Evolutionary conservation across 2,329 filamentous ascomycete genomes (phyloP), one percentile per base, ranked within the genome.

Genomic region (Cladosporium sp.): DNA sequence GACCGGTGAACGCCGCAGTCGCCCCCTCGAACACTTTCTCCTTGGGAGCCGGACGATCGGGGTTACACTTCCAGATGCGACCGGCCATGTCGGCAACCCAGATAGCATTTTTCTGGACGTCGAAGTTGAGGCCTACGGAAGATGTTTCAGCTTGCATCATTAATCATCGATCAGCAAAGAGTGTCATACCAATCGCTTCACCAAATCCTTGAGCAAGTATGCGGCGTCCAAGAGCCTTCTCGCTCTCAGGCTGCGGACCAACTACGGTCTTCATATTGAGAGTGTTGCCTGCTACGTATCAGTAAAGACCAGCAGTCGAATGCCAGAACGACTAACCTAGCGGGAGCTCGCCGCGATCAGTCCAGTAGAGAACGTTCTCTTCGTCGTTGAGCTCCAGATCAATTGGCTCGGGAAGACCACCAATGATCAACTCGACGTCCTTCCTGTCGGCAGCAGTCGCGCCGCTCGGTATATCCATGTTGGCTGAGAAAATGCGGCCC

Each of bases 291-390:
- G 37, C 8, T 40, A 11, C 37, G 37, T 7, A 18, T 14, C 37
- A 40, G 37, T 40, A 40, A 40, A 40, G 4, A 18, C 16, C 16
- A 18, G 16, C 16, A 18, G 16, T 18, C 16, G 2, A 18, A 18
- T 18, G 16, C 2, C 2, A 18, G 35, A 50, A 10, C 3, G 40
- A 33, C 13, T 50, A 43, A 0, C 81, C 81, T 8, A 65, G 61
- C 0, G 80, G 80, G 1, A 76, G 63, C 56, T 84, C 81, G 3
- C 81, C 82, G 0, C 81, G 70, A 57, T 84, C 81, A 0, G 81
- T 82, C 81, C 81, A 84, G 63, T 80, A 84, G 22, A 84, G 66
- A 1, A 63, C 68, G 28, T 71, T 61, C 2, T 62, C 61, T 0
- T 69, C 65, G 10, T 72, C 70, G 13, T 83, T 78, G 1, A 83